These are phyloP conservation scores for Pascua guehoae DNA, from an alignment of 1,284 basidiomycete genomes.

Conservation along the genomic window DNA sequence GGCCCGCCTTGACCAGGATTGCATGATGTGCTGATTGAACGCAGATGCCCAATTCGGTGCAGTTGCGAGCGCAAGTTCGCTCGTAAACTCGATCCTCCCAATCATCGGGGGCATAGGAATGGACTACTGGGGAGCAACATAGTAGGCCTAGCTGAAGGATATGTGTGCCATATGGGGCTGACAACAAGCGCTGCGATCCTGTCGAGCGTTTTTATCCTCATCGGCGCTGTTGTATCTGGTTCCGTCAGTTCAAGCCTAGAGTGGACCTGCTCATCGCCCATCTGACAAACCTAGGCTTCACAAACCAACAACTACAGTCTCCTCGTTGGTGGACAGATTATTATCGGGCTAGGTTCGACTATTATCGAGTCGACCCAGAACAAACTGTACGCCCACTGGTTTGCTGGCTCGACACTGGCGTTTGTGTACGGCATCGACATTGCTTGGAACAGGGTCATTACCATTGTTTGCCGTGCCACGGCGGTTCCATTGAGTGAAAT, in stretches of 20 bases:
- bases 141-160: neutral
- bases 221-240: constrained; percentile 20
- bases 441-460: constrained; percentile 35
- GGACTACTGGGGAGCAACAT: constrained; percentile 48
- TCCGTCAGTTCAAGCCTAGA: no score
- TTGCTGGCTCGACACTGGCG: constrained; percentile 30
- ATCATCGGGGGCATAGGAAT: constrained; percentile 50
- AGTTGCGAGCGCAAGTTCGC: constrained; percentile 43
- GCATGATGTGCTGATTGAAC: neutral
- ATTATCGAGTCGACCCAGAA: constrained; percentile 19
- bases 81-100: constrained; percentile 51
- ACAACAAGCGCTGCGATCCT: constrained; percentile 7
- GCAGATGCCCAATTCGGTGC: constrained; percentile 47
- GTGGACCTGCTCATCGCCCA: constrained; percentile 26
- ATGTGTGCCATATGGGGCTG: neutral
- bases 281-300: neutral
- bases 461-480: constrained; percentile 28
- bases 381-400: constrained; percentile 45
- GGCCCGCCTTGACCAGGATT: neutral
- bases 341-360: constrained; percentile 34
- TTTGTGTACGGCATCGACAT: constrained; percentile 38
- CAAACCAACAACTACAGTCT: constrained; percentile 23
- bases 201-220: constrained; percentile 22
- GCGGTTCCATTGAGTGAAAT: constrained; percentile 37
- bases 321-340: constrained; percentile 30